Percentiles rank a stretch among this genome's conserved stretches.
Evolutionary conservation across 352 stramenopile genomes (phyloP).

Genomic region (Globisporangium camurandrum): DNA sequence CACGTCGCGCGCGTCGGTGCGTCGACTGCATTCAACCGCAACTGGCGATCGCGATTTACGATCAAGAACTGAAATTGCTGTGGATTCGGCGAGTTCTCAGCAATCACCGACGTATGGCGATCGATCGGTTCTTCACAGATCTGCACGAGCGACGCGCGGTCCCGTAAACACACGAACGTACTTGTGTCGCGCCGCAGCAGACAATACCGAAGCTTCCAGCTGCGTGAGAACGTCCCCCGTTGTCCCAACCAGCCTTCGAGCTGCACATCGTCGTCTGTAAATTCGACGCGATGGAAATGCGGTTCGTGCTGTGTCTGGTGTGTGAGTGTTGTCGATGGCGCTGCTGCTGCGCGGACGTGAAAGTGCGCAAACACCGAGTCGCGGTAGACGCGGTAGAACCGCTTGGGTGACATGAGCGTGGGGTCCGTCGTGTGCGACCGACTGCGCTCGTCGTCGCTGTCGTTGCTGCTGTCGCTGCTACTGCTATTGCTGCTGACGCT

Average conservation of each 20-base stretch:
- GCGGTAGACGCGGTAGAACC: constrained; percentile 67
- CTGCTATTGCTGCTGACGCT: constrained; percentile 1
- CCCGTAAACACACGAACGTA: constrained; percentile 67
- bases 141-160: constrained; percentile 63
- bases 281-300: constrained; percentile 53
- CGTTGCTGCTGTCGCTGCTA: constrained; percentile 4
- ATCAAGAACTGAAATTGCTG: constrained; percentile 81
- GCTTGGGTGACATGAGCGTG: constrained; percentile 6
- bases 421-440: not conserved
- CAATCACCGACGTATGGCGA: constrained; percentile 58
- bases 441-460: constrained; percentile 1
- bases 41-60: constrained; percentile 55
- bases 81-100: constrained; percentile 51
- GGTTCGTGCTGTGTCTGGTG: constrained; percentile 23
- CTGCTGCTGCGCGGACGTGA: constrained; percentile 31
- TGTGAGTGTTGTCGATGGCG: too few species aligned
- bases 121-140: constrained; percentile 65
- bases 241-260: constrained; percentile 75
- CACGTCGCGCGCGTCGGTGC: constrained; percentile 42
- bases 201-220: constrained; percentile 84
- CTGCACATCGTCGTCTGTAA: constrained; percentile 59
- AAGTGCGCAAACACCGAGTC: constrained; percentile 64
- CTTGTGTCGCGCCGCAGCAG: constrained; percentile 61
- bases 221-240: constrained; percentile 56
- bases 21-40: constrained; percentile 71